Evolutionary conservation across 768 basidiomycete species (phyloP), one percentile per base, ranked within the genome.

Genomic region (Lactarius tabidus): DNA sequence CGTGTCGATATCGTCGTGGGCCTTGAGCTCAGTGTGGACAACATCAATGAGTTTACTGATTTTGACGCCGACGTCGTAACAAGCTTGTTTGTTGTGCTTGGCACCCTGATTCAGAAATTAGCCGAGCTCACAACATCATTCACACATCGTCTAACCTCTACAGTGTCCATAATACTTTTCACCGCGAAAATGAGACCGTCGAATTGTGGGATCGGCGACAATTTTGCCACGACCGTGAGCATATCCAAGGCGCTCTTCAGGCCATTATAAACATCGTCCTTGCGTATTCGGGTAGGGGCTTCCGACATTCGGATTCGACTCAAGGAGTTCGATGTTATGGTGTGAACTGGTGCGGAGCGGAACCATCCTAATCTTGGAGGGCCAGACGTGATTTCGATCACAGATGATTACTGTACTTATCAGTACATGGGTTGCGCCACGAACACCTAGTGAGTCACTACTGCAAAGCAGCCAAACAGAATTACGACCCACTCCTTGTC

Each of bases 1-100:
- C 3, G 60, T 18, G 29, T 36, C 56, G 3, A 57, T 35, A 17
- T 66, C 65, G 23, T 48, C 67, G 26, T 36, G 39, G 1, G 53
- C 63, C 43, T 60, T 52, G 23, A 67, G 59, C 20, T 65, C 63
- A 33, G 43, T 33, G 28, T 65, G 59, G 29, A 64, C 64, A 28
- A 48, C 48, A 3, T 60, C 48, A 15, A 67, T 36, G 10, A 67
- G 54, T 56, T 60, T 57, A 52, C 52, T 60, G 59, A 67, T 53
- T 17, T 65, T 67, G 33, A 23, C 3, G 20, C 67, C 55, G 36
- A 67, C 33, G 15, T 60, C 56, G 23, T 67, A 67, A 39, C 67
- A 67, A 31, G 58, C 63, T 60, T 67, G 63, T 17, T 67, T 67
- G 33, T 67, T 67, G 39, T 67, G 67, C 36, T 67, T 67, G 29